Evolutionary conservation across 225 moss, liverwort and hornwort genomes (phyloP), one percentile per base, ranked within the genome.

Genomic region (Ulota crispa): DNA sequence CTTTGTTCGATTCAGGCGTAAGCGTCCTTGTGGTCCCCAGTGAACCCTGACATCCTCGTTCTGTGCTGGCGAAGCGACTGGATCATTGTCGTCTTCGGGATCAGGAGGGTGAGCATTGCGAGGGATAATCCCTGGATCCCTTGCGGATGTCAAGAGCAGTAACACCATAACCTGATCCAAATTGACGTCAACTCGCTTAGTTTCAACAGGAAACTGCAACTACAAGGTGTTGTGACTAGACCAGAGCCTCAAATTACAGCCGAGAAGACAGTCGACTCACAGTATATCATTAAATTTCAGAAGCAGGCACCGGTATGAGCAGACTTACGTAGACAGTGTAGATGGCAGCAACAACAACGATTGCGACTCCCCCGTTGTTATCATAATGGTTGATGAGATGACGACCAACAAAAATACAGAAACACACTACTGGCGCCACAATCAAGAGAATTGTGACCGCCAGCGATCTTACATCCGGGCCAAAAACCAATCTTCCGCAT

Each of bases 381-480:
- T 73, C 77, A 27, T 80, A 94, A 75, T 85, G 87, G 75, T 89
- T 54, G 15, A 91, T 76, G 57, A 98, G 63, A 75, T 93, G 88
- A 32, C 93, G 91, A 43, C 92, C 98, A 80, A 99, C 92, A 53
- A 95, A 95, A 52, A 91, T 80, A 82, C 92, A 94, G 84, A 98
- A 98, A 69, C 93, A 83, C 34, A 85, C 95, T 11, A 84, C 67
- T 23, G 95, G 98, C 15, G 88, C 98, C 70, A 99, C 89, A 68
- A 99, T 99, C 64, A 95, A 88, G 82, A 95, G 87, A 32, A 99
- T 84, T 1, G 95, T 99, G 69, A 93, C 92, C 61, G 85, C 89
- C 85, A 99, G 88, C 61, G 95, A 99, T 55, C 98, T 91, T 56
- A 99, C 98, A 87, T 99, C 98, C 42, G 98, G 98, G 80, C 95